A percentile compares a stretch with the other conserved stretches of the same genome.
phyloP scores from a whole-genome alignment of 805 yeast species.

The Kazachstania psychrophila region DNA sequence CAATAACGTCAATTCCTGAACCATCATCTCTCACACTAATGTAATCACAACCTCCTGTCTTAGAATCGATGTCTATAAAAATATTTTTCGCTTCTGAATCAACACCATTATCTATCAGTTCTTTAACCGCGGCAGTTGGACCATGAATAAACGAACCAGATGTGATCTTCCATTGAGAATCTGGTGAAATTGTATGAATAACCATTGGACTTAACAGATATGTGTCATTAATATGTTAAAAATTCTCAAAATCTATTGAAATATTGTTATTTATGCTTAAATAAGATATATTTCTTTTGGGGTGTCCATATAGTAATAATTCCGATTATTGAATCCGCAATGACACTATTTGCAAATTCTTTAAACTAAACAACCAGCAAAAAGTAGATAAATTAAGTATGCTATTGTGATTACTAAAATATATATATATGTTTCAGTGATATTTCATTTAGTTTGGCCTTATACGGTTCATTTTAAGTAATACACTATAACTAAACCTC shows the following conservation, averaged over 20 bases:
- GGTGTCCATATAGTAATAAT: too few species aligned
- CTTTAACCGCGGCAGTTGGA: conserved; percentile 33
- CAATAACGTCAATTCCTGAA: conserved; percentile 27
- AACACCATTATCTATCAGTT: conserved; percentile 35
- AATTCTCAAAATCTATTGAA: background rate
- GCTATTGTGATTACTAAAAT: too few species aligned
- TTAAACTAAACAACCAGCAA: too few species aligned
- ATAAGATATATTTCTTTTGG: too few species aligned
- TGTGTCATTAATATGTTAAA: background rate
- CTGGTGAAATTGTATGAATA: conserved; percentile 10
- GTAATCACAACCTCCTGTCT: conserved; percentile 31
- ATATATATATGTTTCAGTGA: too few species aligned
- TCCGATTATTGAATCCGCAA: too few species aligned
- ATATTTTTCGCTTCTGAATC: conserved; percentile 32
- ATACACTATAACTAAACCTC: too few species aligned
- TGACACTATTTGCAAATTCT: too few species aligned
- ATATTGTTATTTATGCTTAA: too few species aligned
- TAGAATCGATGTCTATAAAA: conserved; percentile 32
- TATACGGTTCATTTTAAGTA: too few species aligned
- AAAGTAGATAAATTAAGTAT: too few species aligned
- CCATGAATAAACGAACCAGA: conserved; percentile 29
- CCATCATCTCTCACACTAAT: conserved; percentile 36
- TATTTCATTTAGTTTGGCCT: too few species aligned
- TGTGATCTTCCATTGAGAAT: conserved; percentile 13
- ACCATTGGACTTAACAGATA: conserved; percentile 10